Base-by-base conservation (phyloP, 441 rosid species). In the Croton laevigatus region DNA sequence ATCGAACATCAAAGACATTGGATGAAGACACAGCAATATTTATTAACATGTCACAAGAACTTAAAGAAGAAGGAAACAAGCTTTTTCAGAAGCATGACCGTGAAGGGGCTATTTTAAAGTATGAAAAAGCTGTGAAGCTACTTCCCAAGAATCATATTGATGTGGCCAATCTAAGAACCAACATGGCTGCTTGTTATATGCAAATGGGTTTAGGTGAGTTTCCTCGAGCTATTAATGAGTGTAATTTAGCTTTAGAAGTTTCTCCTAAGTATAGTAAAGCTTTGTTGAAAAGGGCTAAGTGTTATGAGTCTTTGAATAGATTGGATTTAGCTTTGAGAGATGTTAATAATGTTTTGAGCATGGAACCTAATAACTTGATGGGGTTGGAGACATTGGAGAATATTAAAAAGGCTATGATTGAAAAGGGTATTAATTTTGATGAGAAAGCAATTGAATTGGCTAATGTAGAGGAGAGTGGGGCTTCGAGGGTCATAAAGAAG, bases 121-220 rank as follows among this genome's bases (percentile, higher is more conserved):
- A 80, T 60, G 97, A 91, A 73, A 94, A 91, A 75, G 97, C 97
- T 69, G 84, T 94, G 69, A 94, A 94, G 71, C 84, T 94, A 49
- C 85, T 94, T 54, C 98, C 98, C 0, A 84, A 64, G 27, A 90
- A 80, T 54, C 94, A 91, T 22, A 83, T 86, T 9, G 97, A 92
- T 78, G 84, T 92, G 0, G 91, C 97, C 59, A 83, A 87, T 77
- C 79, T 94, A 63, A 83, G 94, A 70, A 89, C 85, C 40, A 87
- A 88, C 36, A 90, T 91, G 97, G 98, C 98, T n/a, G 83, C 90
- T 45, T 94, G 97, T 61, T 94, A 90, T 81, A 94, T 92, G 94
- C 94, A 90, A 69, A 81, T 94, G 97, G 98, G 97, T 68, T 62
- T 86, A 19, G 92, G 90, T 5, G 96, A 94, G 79, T 94, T 86